Evolutionary conservation across 352 stramenopile genomes (phyloP), one percentile per base, ranked within the genome.

Genomic region (Globisporangium parvum): DNA sequence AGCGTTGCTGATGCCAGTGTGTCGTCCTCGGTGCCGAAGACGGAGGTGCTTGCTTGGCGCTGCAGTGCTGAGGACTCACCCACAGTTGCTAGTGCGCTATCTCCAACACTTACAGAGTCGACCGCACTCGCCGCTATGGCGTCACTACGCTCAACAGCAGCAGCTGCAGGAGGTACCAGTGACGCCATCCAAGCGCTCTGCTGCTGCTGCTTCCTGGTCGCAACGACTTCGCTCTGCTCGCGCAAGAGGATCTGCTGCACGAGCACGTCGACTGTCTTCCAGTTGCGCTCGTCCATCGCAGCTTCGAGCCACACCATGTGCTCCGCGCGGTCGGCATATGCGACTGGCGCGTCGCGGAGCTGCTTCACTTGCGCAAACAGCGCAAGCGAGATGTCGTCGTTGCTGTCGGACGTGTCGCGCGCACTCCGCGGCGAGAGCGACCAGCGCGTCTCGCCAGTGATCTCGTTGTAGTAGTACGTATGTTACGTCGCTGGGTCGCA

Each of bases 401-500:
- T 62, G 0, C 40, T 45, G 42, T 88, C 73, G 1, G 62, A 65
- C 2, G 52, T 66, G 52, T 91, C 79, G 0, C 71, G 68, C 37
- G 81, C 78, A 51, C 77, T 92, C 2, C 79, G 74, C 21, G 84
- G 84, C 6, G 81, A 90, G 18, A 93, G 63, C 21, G 82, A 92
- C 89, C 87, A 97, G 48, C 83, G 71, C 8, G 73, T 80, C 61
- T 97, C 83, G 26, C 93, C 79, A 23, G 80, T 97, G 55, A 89
- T 72, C 54, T 87, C 86, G 56, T 97, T 97, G 69, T 92, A 95
- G 56, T 97, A 97, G 65, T 93, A 97, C 39, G 91, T 80, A 60
- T 95, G 70, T 24, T 78, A 77, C 14, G 78, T 91, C 39, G 86
- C 83, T 3, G 69, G 55, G 57, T 97, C 86, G 24, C 90, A 62